Evolutionary conservation across 2,329 filamentous ascomycete genomes (phyloP).

Genomic region (Phialophora verrucosa): DNA sequence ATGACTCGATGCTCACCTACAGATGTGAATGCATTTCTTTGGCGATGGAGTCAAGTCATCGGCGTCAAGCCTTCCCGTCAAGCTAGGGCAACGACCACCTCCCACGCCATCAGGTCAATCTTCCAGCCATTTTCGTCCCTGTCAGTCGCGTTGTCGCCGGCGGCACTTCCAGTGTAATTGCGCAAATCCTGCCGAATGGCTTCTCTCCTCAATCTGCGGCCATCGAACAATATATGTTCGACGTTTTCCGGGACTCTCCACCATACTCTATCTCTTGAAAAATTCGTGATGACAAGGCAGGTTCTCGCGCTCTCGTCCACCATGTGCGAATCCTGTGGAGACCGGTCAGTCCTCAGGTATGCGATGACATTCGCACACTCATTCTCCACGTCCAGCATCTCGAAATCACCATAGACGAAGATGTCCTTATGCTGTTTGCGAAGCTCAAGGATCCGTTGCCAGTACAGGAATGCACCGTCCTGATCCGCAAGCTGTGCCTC

Average conservation of each 20-base stretch:
- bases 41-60: background rate
- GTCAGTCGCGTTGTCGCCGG: slow-evolving; percentile 16
- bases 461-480: slow-evolving; percentile 63
- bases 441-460: slow-evolving; percentile 61
- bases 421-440: slow-evolving; percentile 63
- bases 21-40: background rate
- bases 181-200: slow-evolving; percentile 30
- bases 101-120: slow-evolving; percentile 14
- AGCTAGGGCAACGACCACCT: slow-evolving; percentile 16
- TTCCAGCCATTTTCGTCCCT: slow-evolving; percentile 11
- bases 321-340: background rate
- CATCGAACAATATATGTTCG: slow-evolving; percentile 24
- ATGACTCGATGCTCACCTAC: slow-evolving; percentile 2
- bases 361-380: slow-evolving; percentile 21
- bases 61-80: background rate
- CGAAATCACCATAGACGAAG: slow-evolving; percentile 50
- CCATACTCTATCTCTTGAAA: slow-evolving; percentile 24
- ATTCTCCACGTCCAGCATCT: slow-evolving; percentile 34
- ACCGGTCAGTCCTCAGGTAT: slow-evolving; percentile 31
- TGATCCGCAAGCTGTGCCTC: slow-evolving; percentile 56
- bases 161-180: slow-evolving; percentile 32
- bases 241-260: slow-evolving; percentile 30
- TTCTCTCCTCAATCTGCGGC: slow-evolving; percentile 14
- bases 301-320: background rate
- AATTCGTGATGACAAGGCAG: slow-evolving; percentile 36